Conservation (phyloP, 2,329 filamentous ascomycete species). For the Epichloe amarillans region DNA sequence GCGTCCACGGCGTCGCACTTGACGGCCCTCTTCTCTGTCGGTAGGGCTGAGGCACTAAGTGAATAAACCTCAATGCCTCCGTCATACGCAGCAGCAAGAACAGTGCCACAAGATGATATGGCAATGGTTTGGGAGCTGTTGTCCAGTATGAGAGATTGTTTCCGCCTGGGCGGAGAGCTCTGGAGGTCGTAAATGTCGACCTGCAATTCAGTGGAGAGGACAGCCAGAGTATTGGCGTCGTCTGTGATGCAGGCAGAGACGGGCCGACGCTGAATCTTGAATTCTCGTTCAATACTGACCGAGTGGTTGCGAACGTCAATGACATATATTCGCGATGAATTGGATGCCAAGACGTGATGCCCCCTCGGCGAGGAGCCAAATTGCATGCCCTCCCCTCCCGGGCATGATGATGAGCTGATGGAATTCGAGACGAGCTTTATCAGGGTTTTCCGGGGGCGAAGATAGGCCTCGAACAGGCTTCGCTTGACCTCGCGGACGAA, state of each 20-base stretch:
- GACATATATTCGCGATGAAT: conserved; percentile 73
- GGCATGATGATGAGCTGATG: conserved; percentile 70
- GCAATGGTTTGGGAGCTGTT: conserved; percentile 67
- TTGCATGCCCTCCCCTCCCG: conserved; percentile 78
- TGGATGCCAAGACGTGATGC: conserved; percentile 64
- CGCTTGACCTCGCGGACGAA: conserved; percentile 62
- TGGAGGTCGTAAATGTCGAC: conserved; percentile 73
- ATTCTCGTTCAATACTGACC: conserved; percentile 56
- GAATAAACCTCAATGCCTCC: conserved; percentile 82
- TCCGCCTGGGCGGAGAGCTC: conserved; percentile 49
- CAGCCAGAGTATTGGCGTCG: conserved; percentile 61
- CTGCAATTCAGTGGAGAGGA: conserved; percentile 70
- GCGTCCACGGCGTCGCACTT: conserved; percentile 67
- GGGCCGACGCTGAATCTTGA: conserved; percentile 67
- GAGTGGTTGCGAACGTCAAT: conserved; percentile 50
- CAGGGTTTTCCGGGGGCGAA: conserved; percentile 55
- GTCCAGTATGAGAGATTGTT: conserved; percentile 64
- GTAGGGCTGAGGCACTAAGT: conserved; percentile 47
- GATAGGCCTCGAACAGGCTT: conserved; percentile 64
- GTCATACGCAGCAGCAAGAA: conserved; percentile 74
- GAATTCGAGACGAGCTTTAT: conserved; percentile 74
- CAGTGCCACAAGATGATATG: conserved; percentile 66
- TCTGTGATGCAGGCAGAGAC: conserved; percentile 67
- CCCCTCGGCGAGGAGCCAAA: conserved; percentile 69
- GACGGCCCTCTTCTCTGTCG: conserved; percentile 59